These are phyloP conservation scores for Russula emetica DNA, from an alignment of 768 basidiomycete species.

Conservation along the genomic window DNA sequence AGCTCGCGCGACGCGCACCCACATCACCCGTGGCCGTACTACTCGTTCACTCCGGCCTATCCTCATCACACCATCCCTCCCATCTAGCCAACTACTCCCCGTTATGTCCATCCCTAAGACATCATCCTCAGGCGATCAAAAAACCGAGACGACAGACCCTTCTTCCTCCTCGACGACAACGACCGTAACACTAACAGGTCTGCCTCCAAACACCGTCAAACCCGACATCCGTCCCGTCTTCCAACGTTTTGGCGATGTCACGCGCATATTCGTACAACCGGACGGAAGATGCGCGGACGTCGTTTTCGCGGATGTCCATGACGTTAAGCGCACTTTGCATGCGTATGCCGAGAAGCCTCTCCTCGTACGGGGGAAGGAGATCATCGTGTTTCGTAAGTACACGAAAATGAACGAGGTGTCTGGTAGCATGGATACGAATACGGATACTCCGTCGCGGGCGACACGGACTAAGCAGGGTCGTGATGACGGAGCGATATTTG, in stretches of 20 bases:
- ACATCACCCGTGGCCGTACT: not conserved
- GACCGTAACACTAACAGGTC: not conserved
- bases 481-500: not conserved
- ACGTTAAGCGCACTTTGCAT: conserved; percentile 2
- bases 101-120: not conserved
- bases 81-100: not conserved
- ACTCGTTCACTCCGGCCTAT: conserved; percentile 6
- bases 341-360: conserved; percentile 17
- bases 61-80: conserved; percentile 6
- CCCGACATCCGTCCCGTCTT: conserved; percentile 10
- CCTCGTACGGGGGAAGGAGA: conserved; percentile 3
- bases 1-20: too few species aligned
- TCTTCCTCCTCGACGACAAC: not conserved
- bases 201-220: conserved; percentile 4
- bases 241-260: conserved; percentile 10
- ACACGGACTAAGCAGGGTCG: not conserved
- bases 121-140: not conserved
- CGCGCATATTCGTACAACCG: not conserved
- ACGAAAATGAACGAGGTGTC: not conserved
- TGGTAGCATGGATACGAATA: too few species aligned
- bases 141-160: not conserved
- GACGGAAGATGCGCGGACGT: conserved; percentile 7
- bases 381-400: not conserved
- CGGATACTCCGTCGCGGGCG: not conserved
- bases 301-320: not conserved